Base-by-base conservation (phyloP, 495 filamentous ascomycete genomes). In the Aspergillus homomorphus region DNA sequence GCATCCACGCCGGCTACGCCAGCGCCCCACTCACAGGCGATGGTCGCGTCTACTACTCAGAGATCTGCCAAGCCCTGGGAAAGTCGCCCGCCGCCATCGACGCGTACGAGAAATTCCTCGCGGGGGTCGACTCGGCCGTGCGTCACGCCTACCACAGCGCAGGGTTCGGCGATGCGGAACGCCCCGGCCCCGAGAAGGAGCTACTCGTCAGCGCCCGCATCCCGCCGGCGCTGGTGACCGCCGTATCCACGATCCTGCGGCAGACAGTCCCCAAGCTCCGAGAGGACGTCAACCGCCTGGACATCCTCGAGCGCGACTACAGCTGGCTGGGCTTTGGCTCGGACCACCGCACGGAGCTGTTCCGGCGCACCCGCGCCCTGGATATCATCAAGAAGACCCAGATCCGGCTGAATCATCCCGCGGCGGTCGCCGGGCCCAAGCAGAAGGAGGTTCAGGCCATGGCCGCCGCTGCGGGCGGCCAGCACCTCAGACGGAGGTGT, bases 101-200 rank as follows among this genome's bases (percentile, higher is more conserved):
- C 52, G 66, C 77, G 18, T 77, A 79, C 67, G 80, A 83, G 52
- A 77, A 76, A 44, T 71, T 83, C 50, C 67, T 83, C 7, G 70
- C 69, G 9, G 73, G 75, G 8, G 66, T 82, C 12, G 80, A 81
- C 59, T 74, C 66, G 21, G 71, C 74, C 59, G 75, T 81, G 30
- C 75, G 72, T 53, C 67, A 73, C 58, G 71, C 74, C 45, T 82
- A 83, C 62, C 73, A 80, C 53, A 65, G 66, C 48, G 68, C 73
- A 20, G 76, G 73, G 16, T 76, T 80, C 48, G 74, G 73, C 16
- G 80, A 81, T 41, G 69, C 66, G 24, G 80, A 81, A 56, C 69
- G 74, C 14, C 77, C 75, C 5, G 69, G 67, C 2, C 72, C 77
- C 0, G 80, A 83, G 62, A 77, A 75, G 52, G 75, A 79, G 53